Evolutionary conservation across 495 filamentous ascomycete species (phyloP), one percentile per base, ranked within the genome.

Genomic region (Penicillium paxilli): DNA sequence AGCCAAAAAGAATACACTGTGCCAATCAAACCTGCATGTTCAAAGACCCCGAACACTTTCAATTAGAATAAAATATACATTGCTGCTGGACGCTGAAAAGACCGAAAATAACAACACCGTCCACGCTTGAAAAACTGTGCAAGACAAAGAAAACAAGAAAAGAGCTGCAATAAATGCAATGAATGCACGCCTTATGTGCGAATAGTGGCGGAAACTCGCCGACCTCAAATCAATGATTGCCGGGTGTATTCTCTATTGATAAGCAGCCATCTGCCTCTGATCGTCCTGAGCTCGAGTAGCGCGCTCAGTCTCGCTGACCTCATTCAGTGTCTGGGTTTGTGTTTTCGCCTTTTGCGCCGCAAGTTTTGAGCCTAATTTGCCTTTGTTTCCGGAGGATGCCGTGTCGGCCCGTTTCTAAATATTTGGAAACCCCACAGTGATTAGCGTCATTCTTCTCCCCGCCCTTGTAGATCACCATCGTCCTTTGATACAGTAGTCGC

Each of bases 331-430:
- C 49, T 85, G 83, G 3, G 71, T 65, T 33, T 82, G 73, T 2
- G 84, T 87, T 71, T 87, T 80, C 47, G 79, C 80, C 73, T 82
- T 87, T 70, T 90, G 85, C 41, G 80, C 81, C 24, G 79, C 83
- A 17, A 90, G 64, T 57, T 89, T 81, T 21, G 75, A 70, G 12
- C 77, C 74, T 26, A 91, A 68, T 59, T 88, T 87, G 3, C 87
- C 68, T 63, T 81, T 65, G 57, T 45, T 64, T 0, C 63, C 49
- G 2, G 65, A 35, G 4, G 55, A 51, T 11, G 51, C 54, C 19
- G 62, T 55, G 19, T 73, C 69, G 10, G 70, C 78, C 19, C 71
- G 73, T 73, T 72, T 73, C 75, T 78, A 9, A 22, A n/a, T n/a
- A n/a, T n/a, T n/a, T n/a, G n/a, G n/a, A n/a, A 42, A 40, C 35